phyloP scores from a whole-genome alignment of 2,329 filamentous ascomycete genomes.

The Phoma sp. region DNA sequence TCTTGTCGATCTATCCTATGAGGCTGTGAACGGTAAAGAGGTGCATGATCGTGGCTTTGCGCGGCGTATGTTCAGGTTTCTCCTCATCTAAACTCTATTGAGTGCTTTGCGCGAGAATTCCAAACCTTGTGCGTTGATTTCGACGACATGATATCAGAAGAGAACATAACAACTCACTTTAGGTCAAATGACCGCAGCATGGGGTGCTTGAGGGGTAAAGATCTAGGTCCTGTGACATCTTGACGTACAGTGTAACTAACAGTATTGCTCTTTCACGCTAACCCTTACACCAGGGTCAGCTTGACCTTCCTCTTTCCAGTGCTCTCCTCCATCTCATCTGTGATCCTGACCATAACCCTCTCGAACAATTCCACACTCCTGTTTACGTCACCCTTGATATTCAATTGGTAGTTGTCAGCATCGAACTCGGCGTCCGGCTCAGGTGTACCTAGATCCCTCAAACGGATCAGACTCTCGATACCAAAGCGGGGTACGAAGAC shows the following conservation, averaged over 20 bases:
- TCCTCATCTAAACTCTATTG: not conserved
- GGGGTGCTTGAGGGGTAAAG: not conserved
- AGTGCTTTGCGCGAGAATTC: not conserved
- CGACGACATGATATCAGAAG: not conserved
- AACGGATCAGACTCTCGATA: slow-evolving; percentile 87
- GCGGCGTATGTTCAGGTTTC: not conserved
- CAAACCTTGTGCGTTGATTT: not conserved
- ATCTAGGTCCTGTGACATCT: not conserved
- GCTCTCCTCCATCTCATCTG: slow-evolving; percentile 89
- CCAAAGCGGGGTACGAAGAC: slow-evolving; percentile 96
- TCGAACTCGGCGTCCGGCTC: slow-evolving; percentile 84
- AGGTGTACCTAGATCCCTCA: slow-evolving; percentile 80
- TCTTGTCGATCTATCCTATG: not conserved
- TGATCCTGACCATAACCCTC: slow-evolving; percentile 87
- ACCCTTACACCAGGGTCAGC: slow-evolving; percentile 62
- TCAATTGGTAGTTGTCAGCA: slow-evolving; percentile 81
- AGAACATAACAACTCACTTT: not conserved
- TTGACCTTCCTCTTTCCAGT: slow-evolving; percentile 95
- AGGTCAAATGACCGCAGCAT: not conserved
- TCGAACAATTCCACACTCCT: slow-evolving; percentile 83
- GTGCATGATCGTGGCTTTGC: slow-evolving; percentile 3
- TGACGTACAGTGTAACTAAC: not conserved
- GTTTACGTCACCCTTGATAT: slow-evolving; percentile 62
- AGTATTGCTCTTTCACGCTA: not conserved
- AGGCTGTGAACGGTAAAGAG: not conserved